Evolutionary conservation across 768 basidiomycete genomes (phyloP).

Genomic region (Dentipellis fragilis): DNA sequence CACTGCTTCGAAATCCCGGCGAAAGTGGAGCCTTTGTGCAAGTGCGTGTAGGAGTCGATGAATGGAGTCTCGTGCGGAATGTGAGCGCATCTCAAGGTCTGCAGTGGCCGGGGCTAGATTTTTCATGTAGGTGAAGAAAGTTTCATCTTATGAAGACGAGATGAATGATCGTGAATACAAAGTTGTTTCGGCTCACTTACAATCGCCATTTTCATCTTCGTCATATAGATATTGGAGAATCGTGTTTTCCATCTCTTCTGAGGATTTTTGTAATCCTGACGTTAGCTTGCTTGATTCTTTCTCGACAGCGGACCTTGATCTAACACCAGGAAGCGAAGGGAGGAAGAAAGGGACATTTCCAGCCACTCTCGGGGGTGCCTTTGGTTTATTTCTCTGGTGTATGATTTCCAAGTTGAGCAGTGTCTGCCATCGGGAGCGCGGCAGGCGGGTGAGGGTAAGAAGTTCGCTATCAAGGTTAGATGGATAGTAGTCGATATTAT

Average conservation of each 20-base stretch:
- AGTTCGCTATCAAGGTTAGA: slow-evolving; percentile 85
- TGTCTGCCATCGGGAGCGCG: slow-evolving; percentile 92
- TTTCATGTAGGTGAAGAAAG: slow-evolving; percentile 79
- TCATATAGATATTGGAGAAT: slow-evolving; percentile 57
- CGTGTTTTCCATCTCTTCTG: slow-evolving; percentile 47
- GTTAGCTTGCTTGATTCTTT: slow-evolving; percentile 39
- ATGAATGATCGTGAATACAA: slow-evolving; percentile 4
- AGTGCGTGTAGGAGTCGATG: slow-evolving; percentile 66
- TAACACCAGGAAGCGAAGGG: slow-evolving; percentile 83
- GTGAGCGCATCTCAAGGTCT: slow-evolving; percentile 81
- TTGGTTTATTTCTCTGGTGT: slow-evolving; percentile 93
- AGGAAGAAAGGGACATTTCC: slow-evolving; percentile 97
- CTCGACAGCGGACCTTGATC: slow-evolving; percentile 64
- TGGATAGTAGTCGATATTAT: slow-evolving; percentile 59
- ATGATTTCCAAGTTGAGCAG: slow-evolving; percentile 94
- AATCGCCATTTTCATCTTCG: slow-evolving; percentile 49
- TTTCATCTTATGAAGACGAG: slow-evolving; percentile 44
- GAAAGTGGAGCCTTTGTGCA: slow-evolving; percentile 59
- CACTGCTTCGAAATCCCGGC: slow-evolving; percentile 90
- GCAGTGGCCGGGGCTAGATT: slow-evolving; percentile 82
- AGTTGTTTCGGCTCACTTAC: slow-evolving; percentile 38
- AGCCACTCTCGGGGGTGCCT: slow-evolving; percentile 88
- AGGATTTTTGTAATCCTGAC: slow-evolving; percentile 28
- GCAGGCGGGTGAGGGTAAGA: slow-evolving; percentile 87
- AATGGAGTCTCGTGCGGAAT: slow-evolving; percentile 56